Evolutionary conservation across 2,329 filamentous ascomycete species (phyloP).

Genomic region (Alternaria postmessia): DNA sequence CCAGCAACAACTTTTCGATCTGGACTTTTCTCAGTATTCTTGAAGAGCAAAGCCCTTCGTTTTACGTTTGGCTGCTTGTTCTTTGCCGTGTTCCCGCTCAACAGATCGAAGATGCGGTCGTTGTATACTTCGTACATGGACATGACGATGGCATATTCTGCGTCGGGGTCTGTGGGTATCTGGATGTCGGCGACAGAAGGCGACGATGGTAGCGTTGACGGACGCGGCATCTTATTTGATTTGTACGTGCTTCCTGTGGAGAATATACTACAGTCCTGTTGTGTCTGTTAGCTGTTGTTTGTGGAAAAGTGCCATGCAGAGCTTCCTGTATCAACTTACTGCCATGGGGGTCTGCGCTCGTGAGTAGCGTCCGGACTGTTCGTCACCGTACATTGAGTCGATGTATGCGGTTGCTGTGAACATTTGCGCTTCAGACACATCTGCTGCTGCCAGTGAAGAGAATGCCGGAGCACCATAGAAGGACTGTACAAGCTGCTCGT

Average conservation of each 20-base stretch:
- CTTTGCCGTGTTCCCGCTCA: slow-evolving; percentile 69
- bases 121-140: slow-evolving; percentile 99
- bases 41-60: slow-evolving; percentile 88
- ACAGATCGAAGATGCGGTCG: slow-evolving; percentile 93
- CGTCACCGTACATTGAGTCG: slow-evolving; percentile 78
- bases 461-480: slow-evolving; percentile 67
- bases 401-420: slow-evolving; percentile 78
- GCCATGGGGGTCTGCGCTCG: slow-evolving; percentile 58
- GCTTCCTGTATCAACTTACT: slow-evolving; percentile 46
- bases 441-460: slow-evolving; percentile 76
- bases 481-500: slow-evolving; percentile 71
- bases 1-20: slow-evolving; percentile 96
- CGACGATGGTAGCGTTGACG: slow-evolving; percentile 73
- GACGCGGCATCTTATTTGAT: slow-evolving; percentile 68
- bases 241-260: slow-evolving; percentile 63
- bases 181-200: slow-evolving; percentile 78
- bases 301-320: slow-evolving; percentile 25
- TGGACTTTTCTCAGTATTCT: slow-evolving; percentile 84
- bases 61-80: slow-evolving; percentile 61
- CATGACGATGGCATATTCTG: slow-evolving; percentile 86
- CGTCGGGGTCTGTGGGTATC: slow-evolving; percentile 70
- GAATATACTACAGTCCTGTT: slow-evolving; percentile 65
- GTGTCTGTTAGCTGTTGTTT: slow-evolving; percentile 37
- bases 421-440: slow-evolving; percentile 82
- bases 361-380: slow-evolving; percentile 61